Percentiles rank a stretch among this genome's conserved stretches.
phyloP scores from a whole-genome alignment of 106 monocot species.

The Narthecium ossifragum region DNA sequence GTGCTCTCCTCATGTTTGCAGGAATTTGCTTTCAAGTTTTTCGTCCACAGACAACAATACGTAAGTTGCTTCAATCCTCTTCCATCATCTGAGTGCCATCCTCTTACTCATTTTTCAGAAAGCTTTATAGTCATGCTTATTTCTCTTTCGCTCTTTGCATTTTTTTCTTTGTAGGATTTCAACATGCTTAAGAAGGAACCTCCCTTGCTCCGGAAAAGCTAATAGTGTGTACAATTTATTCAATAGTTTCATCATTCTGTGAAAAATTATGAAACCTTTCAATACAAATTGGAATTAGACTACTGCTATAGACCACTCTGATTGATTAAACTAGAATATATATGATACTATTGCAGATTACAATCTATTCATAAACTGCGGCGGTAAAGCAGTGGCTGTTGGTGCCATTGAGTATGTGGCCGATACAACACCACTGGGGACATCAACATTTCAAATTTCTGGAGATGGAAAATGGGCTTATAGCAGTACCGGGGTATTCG shows the following conservation, averaged over 20 bases:
- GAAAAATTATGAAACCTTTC: background rate
- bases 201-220: constrained; percentile 34
- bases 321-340: too few species aligned
- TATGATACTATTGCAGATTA: constrained; percentile 41
- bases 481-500: constrained; percentile 54
- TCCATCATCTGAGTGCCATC: background rate
- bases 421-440: constrained; percentile 30
- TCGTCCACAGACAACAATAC: constrained; percentile 20
- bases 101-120: background rate
- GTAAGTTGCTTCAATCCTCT: constrained; percentile 14
- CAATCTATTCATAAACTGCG: constrained; percentile 70
- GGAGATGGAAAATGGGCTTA: constrained; percentile 63
- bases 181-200: constrained; percentile 33
- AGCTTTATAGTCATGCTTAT: background rate
- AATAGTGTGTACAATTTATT: constrained; percentile 24
- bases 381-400: constrained; percentile 34
- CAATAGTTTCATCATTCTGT: background rate
- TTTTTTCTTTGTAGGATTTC: constrained; percentile 25
- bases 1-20: constrained; percentile 14
- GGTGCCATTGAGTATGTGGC: constrained; percentile 33
- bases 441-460: constrained; percentile 23
- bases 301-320: too few species aligned
- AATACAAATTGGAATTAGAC: too few species aligned
- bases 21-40: constrained; percentile 43
- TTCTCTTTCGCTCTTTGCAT: background rate